These are phyloP conservation scores for Coemansia sp. DNA, from an alignment of 192 early-diverging fungal species.

Conservation along the genomic window DNA sequence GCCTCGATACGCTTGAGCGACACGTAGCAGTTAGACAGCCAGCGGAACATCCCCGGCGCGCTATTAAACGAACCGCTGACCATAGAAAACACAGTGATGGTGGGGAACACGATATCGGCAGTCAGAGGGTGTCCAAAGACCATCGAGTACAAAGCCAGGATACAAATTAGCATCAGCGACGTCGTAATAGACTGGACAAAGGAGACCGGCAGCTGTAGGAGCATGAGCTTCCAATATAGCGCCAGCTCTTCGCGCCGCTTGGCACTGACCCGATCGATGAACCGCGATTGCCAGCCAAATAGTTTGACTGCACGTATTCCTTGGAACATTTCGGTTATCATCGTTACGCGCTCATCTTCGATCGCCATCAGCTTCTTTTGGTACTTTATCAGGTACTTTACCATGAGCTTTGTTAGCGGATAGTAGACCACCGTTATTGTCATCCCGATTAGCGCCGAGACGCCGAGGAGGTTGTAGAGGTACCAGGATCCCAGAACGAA, in stretches of 20 bases:
- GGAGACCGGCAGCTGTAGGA: constrained; percentile 62
- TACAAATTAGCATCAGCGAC: constrained; percentile 64
- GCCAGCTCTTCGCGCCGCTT: constrained; percentile 69
- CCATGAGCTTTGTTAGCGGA: constrained; percentile 61
- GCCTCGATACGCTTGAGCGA: constrained; percentile 71
- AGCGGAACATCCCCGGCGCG: constrained; percentile 63
- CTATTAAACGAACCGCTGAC: constrained; percentile 67
- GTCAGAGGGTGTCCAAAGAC: constrained; percentile 63
- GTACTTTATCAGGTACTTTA: constrained; percentile 57
- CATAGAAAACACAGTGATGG: constrained; percentile 74
- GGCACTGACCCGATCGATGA: constrained; percentile 67
- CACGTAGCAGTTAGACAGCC: constrained; percentile 64
- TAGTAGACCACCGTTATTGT: constrained; percentile 65
- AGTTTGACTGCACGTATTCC: constrained; percentile 95
- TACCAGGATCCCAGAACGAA: constrained; percentile 68
- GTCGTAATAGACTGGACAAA: constrained; percentile 57
- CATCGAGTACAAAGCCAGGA: constrained; percentile 61
- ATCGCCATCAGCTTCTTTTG: constrained; percentile 61
- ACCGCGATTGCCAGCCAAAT: constrained; percentile 83
- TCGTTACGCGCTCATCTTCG: constrained; percentile 78
- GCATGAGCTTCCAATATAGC: constrained; percentile 56
- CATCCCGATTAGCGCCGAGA: constrained; percentile 82
- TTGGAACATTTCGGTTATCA: constrained; percentile 85
- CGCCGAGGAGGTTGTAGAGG: constrained; percentile 79
- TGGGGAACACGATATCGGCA: constrained; percentile 71